These are phyloP conservation scores for Decorospora gaudefroyi DNA, from an alignment of 2,329 filamentous ascomycete genomes.

Conservation along the genomic window DNA sequence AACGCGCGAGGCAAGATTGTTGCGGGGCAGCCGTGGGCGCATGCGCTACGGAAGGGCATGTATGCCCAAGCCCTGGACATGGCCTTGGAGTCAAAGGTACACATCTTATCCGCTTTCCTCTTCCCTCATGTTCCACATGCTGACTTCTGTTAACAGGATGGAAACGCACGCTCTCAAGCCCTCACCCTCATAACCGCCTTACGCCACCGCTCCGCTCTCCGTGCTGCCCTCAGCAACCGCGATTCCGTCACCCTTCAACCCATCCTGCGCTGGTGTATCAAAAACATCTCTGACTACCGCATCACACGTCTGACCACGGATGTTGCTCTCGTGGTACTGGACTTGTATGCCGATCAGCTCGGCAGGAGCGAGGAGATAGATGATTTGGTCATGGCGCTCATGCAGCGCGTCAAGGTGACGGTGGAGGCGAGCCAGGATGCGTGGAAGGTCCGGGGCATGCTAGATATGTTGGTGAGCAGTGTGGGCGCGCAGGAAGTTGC, in stretches of 20 bases:
- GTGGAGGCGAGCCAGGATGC: conserved; percentile 84
- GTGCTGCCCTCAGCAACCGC: conserved; percentile 69
- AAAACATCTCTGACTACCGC: conserved; percentile 79
- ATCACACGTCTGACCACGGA: conserved; percentile 83
- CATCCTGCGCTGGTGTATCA: conserved; percentile 79
- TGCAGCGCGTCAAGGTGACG: conserved; percentile 72
- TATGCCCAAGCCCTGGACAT: conserved; percentile 79
- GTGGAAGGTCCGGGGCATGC: conserved; percentile 81
- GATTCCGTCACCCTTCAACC: conserved; percentile 82
- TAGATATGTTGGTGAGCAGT: conserved; percentile 74
- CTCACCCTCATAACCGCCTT: conserved; percentile 72
- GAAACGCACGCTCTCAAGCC: conserved; percentile 48
- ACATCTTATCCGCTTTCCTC: conserved; percentile 1
- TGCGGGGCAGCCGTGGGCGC: conserved; percentile 76
- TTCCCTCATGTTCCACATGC: neutral
- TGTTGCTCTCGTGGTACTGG: conserved; percentile 77
- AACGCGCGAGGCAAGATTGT: conserved; percentile 67
- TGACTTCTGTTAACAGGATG: conserved; percentile 26
- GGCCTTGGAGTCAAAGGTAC: conserved; percentile 62
- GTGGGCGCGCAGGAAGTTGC: conserved; percentile 39
- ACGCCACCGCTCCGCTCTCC: conserved; percentile 14
- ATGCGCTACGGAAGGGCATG: conserved; percentile 74
- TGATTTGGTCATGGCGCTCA: conserved; percentile 68
- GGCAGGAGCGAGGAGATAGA: conserved; percentile 75
- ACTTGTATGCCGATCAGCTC: conserved; percentile 82